These are phyloP conservation scores for Globisporangium nunn DNA, from an alignment of 352 stramenopile genomes.

Conservation along the genomic window DNA sequence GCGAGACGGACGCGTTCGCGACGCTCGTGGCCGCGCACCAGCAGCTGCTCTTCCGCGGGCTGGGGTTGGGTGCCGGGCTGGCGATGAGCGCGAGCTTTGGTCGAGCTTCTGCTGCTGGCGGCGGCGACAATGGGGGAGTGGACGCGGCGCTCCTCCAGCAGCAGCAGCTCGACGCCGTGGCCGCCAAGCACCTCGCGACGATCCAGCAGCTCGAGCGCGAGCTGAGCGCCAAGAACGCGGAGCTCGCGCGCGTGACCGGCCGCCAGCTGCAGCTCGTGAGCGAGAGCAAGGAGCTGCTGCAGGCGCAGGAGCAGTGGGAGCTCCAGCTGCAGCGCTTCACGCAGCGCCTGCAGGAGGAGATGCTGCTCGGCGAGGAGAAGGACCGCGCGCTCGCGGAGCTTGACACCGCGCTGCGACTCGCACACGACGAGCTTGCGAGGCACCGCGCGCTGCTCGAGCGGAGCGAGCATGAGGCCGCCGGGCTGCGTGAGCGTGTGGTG, in stretches of 20 bases:
- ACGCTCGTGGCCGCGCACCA: conserved; percentile 61
- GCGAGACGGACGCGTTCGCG: conserved; percentile 47
- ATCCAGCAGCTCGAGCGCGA: conserved; percentile 71
- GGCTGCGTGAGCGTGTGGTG: conserved; percentile 28
- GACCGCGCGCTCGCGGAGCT: conserved; percentile 62
- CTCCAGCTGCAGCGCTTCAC: conserved; percentile 44
- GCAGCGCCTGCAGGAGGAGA: conserved; percentile 58
- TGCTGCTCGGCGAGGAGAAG: conserved; percentile 52
- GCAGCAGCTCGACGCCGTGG: conserved; percentile 21
- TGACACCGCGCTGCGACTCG: conserved; percentile 32
- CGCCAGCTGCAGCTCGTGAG: conserved; percentile 60
- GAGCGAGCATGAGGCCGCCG: conserved; percentile 34
- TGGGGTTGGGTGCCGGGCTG: conserved; percentile 13
- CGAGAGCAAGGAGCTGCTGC: conserved; percentile 68
- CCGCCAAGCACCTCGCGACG: conserved; percentile 43
- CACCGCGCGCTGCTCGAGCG: conserved; percentile 45
- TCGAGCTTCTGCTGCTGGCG: neutral
- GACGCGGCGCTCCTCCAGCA: conserved; percentile 1
- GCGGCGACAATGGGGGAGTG: neutral
- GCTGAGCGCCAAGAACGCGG: conserved; percentile 56
- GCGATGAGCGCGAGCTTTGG: conserved; percentile 6
- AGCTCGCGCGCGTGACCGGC: conserved; percentile 39
- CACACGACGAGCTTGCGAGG: conserved; percentile 53
- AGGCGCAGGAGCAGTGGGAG: conserved; percentile 56
- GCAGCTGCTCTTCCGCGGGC: conserved; percentile 50